A percentile compares a stretch with the other conserved stretches of the same genome.
Evolutionary conservation across 2,329 filamentous ascomycete genomes (phyloP).

Genomic region (Cytospora schulzeri): DNA sequence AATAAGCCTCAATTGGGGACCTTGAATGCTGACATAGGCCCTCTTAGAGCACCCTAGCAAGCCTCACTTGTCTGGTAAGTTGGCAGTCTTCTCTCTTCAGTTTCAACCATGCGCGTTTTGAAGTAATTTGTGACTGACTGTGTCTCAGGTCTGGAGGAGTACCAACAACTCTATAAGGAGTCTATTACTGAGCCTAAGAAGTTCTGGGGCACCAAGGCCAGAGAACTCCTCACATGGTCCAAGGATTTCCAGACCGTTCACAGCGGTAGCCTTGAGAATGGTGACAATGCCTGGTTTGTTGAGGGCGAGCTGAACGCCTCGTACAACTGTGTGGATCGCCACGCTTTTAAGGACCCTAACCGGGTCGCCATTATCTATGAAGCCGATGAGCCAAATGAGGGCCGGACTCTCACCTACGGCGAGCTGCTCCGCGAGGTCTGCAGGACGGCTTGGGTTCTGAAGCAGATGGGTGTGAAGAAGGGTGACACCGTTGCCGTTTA

Average conservation of each 20-base stretch:
- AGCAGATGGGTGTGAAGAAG: conserved; percentile 94
- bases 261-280: conserved; percentile 72
- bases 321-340: conserved; percentile 96
- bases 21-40: conserved; percentile 40
- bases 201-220: conserved; percentile 87
- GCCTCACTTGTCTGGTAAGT: conserved; percentile 66
- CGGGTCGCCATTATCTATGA: conserved; percentile 98
- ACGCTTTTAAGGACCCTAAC: conserved; percentile 92
- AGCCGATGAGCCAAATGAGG: conserved; percentile 85
- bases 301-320: conserved; percentile 93
- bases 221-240: conserved; percentile 88
- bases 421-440: conserved; percentile 93
- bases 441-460: conserved; percentile 81
- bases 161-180: conserved; percentile 71
- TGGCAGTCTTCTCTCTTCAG: conserved; percentile 11
- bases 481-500: conserved; percentile 97
- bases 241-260: conserved; percentile 89
- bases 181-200: conserved; percentile 87
- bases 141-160: conserved; percentile 63
- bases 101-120: conserved; percentile 9
- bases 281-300: conserved; percentile 92
- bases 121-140: conserved; percentile 16
- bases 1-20: conserved; percentile 23
- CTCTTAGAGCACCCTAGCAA: conserved; percentile 67
- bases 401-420: conserved; percentile 87